Evolutionary conservation across 306 rosid species (phyloP).

Genomic region (Castanea crenata): DNA sequence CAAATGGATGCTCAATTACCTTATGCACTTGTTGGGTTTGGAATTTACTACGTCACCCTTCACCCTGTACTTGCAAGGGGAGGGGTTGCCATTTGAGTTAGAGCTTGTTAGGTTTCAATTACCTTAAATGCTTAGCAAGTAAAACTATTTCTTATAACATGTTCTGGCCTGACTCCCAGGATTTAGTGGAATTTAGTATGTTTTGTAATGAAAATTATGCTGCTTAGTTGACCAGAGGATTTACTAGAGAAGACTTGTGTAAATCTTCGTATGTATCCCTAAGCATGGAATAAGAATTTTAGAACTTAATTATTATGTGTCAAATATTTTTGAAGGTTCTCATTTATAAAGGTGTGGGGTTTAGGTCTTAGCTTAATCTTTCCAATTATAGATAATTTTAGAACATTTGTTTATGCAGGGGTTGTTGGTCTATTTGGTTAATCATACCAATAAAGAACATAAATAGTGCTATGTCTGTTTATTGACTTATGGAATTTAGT

Average conservation of each 20-base stretch:
- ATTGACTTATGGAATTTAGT: not conserved
- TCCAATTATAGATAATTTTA: too few relatives aligned
- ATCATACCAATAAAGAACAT: not conserved
- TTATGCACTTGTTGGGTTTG: too few relatives aligned
- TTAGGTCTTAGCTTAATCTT: too few relatives aligned
- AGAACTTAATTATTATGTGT: too few relatives aligned
- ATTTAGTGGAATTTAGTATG: not conserved
- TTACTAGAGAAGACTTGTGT: not conserved
- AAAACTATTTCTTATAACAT: not conserved
- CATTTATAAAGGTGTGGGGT: too few relatives aligned
- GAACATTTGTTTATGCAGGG: not conserved
- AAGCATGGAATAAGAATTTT: not conserved
- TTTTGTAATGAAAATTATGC: not conserved
- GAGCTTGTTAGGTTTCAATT: not conserved
- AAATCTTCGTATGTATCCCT: not conserved
- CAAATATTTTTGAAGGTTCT: too few relatives aligned
- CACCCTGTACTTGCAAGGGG: too few relatives aligned
- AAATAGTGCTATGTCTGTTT: not conserved
- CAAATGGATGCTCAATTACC: too few relatives aligned
- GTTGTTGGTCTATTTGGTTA: not conserved
- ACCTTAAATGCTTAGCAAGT: not conserved
- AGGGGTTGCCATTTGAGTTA: not conserved
- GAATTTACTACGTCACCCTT: too few relatives aligned
- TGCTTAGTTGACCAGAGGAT: not conserved
- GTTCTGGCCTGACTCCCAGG: not conserved